phyloP scores from a whole-genome alignment of 192 early-diverging fungal genomes.

The Lunasporangiospora selenospora region DNA sequence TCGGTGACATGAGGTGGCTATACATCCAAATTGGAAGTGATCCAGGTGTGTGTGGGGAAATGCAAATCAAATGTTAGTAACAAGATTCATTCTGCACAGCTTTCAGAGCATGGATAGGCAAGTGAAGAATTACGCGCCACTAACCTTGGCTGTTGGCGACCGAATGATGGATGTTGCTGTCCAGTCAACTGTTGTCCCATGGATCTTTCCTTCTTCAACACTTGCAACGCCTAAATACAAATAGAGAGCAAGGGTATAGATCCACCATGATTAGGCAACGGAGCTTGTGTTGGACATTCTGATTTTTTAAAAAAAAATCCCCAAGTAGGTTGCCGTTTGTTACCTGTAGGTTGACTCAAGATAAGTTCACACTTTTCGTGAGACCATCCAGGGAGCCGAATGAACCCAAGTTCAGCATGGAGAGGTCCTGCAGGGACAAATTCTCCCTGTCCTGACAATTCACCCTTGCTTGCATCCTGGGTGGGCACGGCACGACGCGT shows the following conservation, averaged over 20 bases:
- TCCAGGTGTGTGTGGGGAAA: too few relatives aligned
- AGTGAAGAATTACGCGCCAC: too few relatives aligned
- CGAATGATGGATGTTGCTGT: slow-evolving; percentile 6
- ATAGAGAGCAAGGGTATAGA: background rate
- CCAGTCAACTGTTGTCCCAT: slow-evolving; percentile 21
- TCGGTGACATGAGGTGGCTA: slow-evolving; percentile 32
- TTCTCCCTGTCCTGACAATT: background rate
- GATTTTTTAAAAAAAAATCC: too few relatives aligned
- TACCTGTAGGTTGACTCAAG: slow-evolving; percentile 37
- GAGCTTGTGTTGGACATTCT: too few relatives aligned
- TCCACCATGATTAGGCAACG: too few relatives aligned
- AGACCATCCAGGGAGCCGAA: slow-evolving; percentile 25
- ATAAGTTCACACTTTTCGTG: slow-evolving; percentile 23
- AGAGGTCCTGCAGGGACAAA: slow-evolving; percentile 15
- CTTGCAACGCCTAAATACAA: slow-evolving; percentile 24
- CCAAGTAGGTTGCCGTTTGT: too few relatives aligned
- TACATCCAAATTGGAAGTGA: too few relatives aligned
- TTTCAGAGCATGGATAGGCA: too few relatives aligned
- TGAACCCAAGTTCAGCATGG: slow-evolving; percentile 28
- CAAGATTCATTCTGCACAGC: too few relatives aligned
- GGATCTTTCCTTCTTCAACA: slow-evolving; percentile 20
- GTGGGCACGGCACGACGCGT: slow-evolving; percentile 14
- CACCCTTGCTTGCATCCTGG: background rate
- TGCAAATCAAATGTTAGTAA: too few relatives aligned
- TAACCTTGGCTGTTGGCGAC: slow-evolving; percentile 34